phyloP scores from a whole-genome alignment of 164 flowering plant genomes.

The Vitis labrusca region DNA sequence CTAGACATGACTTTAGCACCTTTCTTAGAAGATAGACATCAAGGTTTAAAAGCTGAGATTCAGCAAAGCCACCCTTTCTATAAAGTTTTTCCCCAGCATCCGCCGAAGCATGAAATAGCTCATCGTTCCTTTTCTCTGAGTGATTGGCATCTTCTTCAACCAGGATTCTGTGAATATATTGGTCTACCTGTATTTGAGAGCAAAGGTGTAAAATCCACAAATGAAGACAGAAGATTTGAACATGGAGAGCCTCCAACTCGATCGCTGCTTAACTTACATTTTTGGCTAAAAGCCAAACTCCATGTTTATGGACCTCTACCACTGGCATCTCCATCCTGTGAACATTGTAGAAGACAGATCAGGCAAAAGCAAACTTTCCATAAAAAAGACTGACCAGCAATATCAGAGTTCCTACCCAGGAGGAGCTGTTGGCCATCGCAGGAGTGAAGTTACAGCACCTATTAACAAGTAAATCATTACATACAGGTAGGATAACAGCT shows the following conservation, averaged over 20 bases:
- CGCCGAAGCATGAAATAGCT: conserved; percentile 63
- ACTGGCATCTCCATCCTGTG: conserved; percentile 97
- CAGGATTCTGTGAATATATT: conserved; percentile 74
- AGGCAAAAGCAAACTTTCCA: neutral
- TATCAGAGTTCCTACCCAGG: conserved; percentile 49
- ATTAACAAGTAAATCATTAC: neutral
- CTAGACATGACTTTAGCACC: conserved; percentile 31
- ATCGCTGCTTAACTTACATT: conserved; percentile 45
- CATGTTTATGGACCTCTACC: conserved; percentile 76
- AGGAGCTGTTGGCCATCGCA: conserved; percentile 96
- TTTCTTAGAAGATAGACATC: conserved; percentile 78
- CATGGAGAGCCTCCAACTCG: neutral
- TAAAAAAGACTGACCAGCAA: neutral
- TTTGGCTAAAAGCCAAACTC: conserved; percentile 91
- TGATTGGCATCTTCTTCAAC: conserved; percentile 78
- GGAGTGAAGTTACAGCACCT: conserved; percentile 76
- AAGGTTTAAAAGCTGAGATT: conserved; percentile 54
- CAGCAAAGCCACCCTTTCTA: conserved; percentile 66
- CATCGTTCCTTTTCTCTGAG: conserved; percentile 26
- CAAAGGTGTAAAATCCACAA: neutral
- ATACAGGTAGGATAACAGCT: neutral
- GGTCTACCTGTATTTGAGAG: conserved; percentile 62
- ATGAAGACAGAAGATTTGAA: neutral
- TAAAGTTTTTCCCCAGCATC: conserved; percentile 68
- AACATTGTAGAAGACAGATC: conserved; percentile 4